Evolutionary conservation across 106 monocot species (phyloP), one percentile per base, ranked within the genome.

Genomic region (Triglochin maritima): DNA sequence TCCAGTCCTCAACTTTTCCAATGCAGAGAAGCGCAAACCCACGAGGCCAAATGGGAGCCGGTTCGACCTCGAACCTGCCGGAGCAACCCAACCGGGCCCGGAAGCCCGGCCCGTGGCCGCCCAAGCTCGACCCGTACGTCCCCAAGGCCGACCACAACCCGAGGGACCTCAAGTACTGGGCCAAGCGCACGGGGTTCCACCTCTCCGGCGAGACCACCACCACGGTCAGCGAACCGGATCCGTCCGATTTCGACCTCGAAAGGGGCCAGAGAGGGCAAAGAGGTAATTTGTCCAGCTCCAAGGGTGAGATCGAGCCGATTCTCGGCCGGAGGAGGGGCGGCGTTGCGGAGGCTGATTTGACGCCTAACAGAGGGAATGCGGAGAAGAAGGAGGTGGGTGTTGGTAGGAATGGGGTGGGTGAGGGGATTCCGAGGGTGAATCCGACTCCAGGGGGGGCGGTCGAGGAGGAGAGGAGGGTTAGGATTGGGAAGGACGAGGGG

Each of bases 131-230:
- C 64, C 86, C 82, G 3, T 92, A 84, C 71, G 82, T 92, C 3
- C 69, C 78, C 11, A 67, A 69, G 13, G 68, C 80, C 44, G 88
- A 92, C 52, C 81, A 84, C 79, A 82, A 78, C 80, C 98, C 98
- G 6, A 66, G 53, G 11, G 98, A 92, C 52, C 92, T 98, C 58
- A 82, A 72, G 59, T 88, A 91, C 43, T 98, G 98, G 98, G 98
- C 98, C 15, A 83, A 69, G 59, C 72, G 98, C 16, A 98, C 98
- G 46, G 91, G 98, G 1, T 98, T 91, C 70, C 84, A 84, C 60
- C 69, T 77, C 71, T 91, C 96, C 46, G 87, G 88, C 41, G 91
- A 92, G 76, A 77, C 82, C 60, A 62, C 73, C 3, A 14, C 67
- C 68, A 74, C 53, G 57, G 2, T 62, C 66, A 65, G 63, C 67